phyloP scores from a whole-genome alignment of 1,284 basidiomycete genomes.

The Marasmius fiardii region DNA sequence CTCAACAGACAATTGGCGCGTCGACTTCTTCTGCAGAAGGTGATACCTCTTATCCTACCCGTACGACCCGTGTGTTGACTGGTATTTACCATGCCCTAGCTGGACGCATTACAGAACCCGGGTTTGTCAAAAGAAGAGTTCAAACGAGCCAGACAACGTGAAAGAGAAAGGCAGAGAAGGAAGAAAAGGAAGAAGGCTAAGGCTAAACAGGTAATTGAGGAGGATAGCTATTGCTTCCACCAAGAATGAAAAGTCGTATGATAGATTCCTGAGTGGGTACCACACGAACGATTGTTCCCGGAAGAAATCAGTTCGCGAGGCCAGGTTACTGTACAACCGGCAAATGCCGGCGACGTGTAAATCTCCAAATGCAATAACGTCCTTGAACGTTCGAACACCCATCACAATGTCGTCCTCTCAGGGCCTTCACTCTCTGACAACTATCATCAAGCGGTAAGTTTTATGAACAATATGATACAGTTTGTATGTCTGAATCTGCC shows the following conservation, averaged over 20 bases:
- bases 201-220: conserved; percentile 24
- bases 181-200: conserved; percentile 68
- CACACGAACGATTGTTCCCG: no score
- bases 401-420: conserved; percentile 25
- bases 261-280: no score
- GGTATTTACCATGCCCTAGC: conserved; percentile 32
- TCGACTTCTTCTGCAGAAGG: conserved; percentile 66
- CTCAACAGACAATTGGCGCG: conserved; percentile 72
- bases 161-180: conserved; percentile 63
- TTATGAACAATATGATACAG: conserved; percentile 6
- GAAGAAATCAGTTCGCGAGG: no score
- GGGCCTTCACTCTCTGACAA: conserved; percentile 69
- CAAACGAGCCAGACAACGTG: conserved; percentile 62
- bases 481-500: conserved; percentile 16
- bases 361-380: no score
- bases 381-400: background rate
- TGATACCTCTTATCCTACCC: conserved; percentile 29
- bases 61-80: background rate
- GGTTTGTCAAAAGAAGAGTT: conserved; percentile 71
- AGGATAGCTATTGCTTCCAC: no score
- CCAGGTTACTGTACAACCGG: no score
- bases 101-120: conserved; percentile 69
- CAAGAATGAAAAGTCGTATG: no score
- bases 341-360: no score
- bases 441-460: conserved; percentile 79